Base-by-base conservation (phyloP, 495 filamentous ascomycete species). In the Hypomontagnella monticulosa region DNA sequence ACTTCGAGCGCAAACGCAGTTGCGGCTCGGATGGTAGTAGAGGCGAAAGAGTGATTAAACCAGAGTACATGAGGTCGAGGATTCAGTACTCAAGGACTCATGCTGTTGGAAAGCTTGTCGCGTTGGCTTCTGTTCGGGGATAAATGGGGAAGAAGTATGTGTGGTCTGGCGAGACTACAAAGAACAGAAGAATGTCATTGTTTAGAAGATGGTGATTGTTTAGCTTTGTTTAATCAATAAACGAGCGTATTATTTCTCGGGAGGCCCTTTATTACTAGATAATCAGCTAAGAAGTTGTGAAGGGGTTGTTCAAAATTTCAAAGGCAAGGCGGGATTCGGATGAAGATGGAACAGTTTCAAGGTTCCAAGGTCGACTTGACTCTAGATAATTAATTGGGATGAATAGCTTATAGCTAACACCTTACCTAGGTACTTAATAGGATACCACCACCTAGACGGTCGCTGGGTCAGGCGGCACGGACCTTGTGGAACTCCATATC, bases 151-250 rank as follows among this genome's bases (percentile, higher is more conserved):
- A 56, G 50, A 55, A 54, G 40, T 57, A 57, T 33, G 46, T 51
- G 42, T 63, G 14, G 44, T 43, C 50, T 42, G 44, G 55, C 58
- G 40, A 20, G 30, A 15, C 12, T 56, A 69, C 14, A 57, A 57
- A 46, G 37, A 33, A 37, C 23, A 12, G 15, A 27, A 4, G 42
- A 52, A 50, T 18, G 46, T 60, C 48, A 68, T 60, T 56, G 40
- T 64, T 16, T 38, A 52, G 27, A 55, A 68, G 43, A 68, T 49
- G 30, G 46, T 8, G 9, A 61, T 62, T 62, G 58, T 57, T 66
- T 9, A 63, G 49, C 34, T 20, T 15, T 15, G 40, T 7, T 16
- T 6, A 27, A 27, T 27, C 23, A 14, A 32, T 32, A 19, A 61
- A 36, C 56, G 55, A 48, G 57, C 14, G 30, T 53, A 70, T 66